These are phyloP conservation scores for Sporothrix dimorphospora DNA, from an alignment of 2,329 filamentous ascomycete genomes.

Conservation along the genomic window DNA sequence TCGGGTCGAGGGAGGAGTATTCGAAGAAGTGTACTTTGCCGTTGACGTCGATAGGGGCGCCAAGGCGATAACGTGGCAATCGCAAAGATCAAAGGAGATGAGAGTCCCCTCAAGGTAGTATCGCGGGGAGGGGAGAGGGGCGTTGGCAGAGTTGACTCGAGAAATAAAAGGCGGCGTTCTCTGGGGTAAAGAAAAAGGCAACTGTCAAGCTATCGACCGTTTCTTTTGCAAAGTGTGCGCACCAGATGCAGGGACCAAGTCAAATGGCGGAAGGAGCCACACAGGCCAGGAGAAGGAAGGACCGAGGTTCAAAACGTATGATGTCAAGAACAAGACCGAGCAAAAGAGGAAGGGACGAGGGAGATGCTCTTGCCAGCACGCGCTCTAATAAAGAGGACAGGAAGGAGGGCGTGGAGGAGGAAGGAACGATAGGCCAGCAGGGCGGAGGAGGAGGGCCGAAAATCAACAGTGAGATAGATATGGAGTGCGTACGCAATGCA, in stretches of 20 bases:
- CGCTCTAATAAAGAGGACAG: neutral
- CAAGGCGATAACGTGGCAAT: conserved; percentile 13
- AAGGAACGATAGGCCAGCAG: neutral
- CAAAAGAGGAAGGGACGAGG: neutral
- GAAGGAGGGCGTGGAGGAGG: neutral
- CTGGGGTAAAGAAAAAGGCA: neutral
- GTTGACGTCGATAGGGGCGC: conserved; percentile 8
- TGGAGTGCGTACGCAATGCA: neutral
- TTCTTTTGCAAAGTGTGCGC: neutral
- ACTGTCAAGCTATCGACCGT: neutral
- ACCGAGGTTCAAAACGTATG: conserved; percentile 9
- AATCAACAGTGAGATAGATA: neutral
- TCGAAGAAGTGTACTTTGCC: neutral
- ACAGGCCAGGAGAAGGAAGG: neutral
- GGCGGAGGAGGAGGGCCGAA: neutral
- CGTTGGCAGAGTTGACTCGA: neutral
- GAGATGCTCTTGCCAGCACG: neutral
- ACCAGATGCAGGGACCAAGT: neutral
- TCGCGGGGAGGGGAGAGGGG: conserved; percentile 3
- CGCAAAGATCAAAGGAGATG: conserved; percentile 19
- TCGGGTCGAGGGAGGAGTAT: neutral
- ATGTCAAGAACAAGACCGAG: neutral
- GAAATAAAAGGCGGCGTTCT: neutral
- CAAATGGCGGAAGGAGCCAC: neutral
- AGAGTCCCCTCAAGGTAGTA: neutral